Base-by-base conservation (phyloP, 1,284 basidiomycete species). In the Melampsora larici-populina region DNA sequence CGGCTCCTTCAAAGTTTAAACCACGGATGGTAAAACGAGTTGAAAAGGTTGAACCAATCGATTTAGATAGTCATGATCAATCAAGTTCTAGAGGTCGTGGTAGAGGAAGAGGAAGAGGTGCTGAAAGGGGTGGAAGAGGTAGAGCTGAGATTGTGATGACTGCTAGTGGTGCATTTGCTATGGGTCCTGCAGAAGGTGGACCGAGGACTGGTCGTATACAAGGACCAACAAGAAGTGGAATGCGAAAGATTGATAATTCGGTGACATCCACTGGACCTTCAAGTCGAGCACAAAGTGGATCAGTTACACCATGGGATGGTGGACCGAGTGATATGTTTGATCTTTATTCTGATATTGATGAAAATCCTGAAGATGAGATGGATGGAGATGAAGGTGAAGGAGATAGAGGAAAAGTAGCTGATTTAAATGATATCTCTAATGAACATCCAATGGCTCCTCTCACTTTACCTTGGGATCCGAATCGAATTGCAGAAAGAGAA, bases 391-490 rank as follows among this genome's bases (percentile, higher is more conserved):
- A 26, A 29, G 21, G 29, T 4, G n/a, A 60, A 29, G 73, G 46
- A 4, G 33, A 60, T 60, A 46, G 73, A 55, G n/a, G 31, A 15
- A 68, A 36, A 46, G 55, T 76, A n/a, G 64, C 65, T 11, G 73
- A 76, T 60, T 36, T 76, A 15, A 76, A 76, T 60, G 73, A 76
- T 58, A 76, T 76, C 46, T 66, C 73, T 18, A 36, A 40, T 31
- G 73, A 76, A 76, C 46, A 76, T n/a, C 33, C 64, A 2, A 76
- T 76, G 73, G 73, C 73, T 21, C 73, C 73, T 13, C 26, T 76
- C 11, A 76, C 62, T 40, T 48, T 76, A 40, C 73, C 73, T 31
- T 76, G 64, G 65, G 73, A 76, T 43, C 73, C 73, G 8, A 67
- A 68, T 58, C 46, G 65, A 21, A 62, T 76, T 36, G 49, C 49